Evolutionary conservation across 1,284 basidiomycete genomes (phyloP).

Genomic region (Marasmius sp.): DNA sequence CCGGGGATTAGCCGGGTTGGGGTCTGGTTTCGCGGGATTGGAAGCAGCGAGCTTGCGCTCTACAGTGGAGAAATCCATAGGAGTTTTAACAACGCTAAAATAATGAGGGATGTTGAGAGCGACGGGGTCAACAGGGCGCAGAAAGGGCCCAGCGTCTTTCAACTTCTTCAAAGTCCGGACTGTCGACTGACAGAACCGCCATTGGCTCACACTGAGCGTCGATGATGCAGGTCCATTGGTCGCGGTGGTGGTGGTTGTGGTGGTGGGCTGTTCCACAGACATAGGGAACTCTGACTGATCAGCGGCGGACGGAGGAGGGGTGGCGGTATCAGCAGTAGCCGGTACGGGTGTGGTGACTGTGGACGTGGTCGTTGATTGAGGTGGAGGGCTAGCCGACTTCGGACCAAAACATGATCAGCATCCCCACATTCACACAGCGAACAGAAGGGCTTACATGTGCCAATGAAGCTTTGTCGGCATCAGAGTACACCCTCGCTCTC

Average conservation of each 20-base stretch:
- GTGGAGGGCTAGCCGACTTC: slow-evolving; percentile 73
- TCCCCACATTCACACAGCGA: slow-evolving; percentile 47
- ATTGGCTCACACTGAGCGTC: slow-evolving; percentile 64
- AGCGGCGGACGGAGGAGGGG: slow-evolving; percentile 21
- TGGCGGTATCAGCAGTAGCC: slow-evolving; percentile 24
- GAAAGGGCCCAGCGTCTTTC: slow-evolving; percentile 83
- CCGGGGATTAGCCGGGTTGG: slow-evolving; percentile 67
- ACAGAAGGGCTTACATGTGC: slow-evolving; percentile 59
- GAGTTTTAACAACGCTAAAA: slow-evolving; percentile 80
- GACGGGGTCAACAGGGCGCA: slow-evolving; percentile 89
- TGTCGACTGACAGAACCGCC: slow-evolving; percentile 80
- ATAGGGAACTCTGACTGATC: neutral
- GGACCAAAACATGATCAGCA: slow-evolving; percentile 50
- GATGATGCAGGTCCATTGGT: slow-evolving; percentile 28
- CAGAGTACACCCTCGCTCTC: slow-evolving; percentile 46
- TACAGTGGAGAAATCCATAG: slow-evolving; percentile 96
- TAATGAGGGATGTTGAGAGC: slow-evolving; percentile 93
- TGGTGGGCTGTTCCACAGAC: neutral
- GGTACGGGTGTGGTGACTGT: slow-evolving; percentile 37
- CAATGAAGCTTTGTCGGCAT: slow-evolving; percentile 52
- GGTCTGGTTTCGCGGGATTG: slow-evolving; percentile 75
- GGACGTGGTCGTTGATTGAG: slow-evolving; percentile 38
- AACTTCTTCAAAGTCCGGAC: slow-evolving; percentile 85
- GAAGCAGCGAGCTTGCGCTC: slow-evolving; percentile 84
- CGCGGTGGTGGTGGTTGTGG: slow-evolving; percentile 15